A percentile compares a stretch with the other conserved stretches of the same genome.
Conservation (phyloP, 1,139 yeast species). For the Candida tunisiensis region DNA sequence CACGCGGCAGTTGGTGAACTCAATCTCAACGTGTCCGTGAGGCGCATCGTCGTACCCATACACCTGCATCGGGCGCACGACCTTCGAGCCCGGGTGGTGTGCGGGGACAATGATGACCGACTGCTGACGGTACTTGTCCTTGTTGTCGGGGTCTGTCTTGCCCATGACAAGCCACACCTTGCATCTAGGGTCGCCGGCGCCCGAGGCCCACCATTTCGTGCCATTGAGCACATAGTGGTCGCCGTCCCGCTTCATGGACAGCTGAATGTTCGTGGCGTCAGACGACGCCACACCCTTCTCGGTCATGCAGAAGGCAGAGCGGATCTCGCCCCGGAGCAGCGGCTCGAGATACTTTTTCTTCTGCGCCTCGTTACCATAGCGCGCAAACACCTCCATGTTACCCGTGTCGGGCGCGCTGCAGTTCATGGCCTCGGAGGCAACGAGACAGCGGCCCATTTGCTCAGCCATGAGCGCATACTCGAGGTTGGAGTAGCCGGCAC, state of each 20-base stretch:
- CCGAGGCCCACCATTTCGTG: slow-evolving; percentile 62
- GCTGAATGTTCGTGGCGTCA: slow-evolving; percentile 47
- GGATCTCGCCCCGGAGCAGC: slow-evolving; percentile 37
- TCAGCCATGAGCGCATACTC: slow-evolving; percentile 62
- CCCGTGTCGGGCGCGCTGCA: slow-evolving; percentile 64
- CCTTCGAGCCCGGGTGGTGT: slow-evolving; percentile 34
- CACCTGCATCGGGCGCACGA: slow-evolving; percentile 39
- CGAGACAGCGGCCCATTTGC: slow-evolving; percentile 39
- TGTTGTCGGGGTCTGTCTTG: slow-evolving; percentile 24
- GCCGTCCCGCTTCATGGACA: slow-evolving; percentile 28
- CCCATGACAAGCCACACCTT: slow-evolving; percentile 49
- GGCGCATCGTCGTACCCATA: slow-evolving; percentile 62
- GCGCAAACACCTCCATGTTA: slow-evolving; percentile 52
- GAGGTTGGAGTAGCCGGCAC: slow-evolving; percentile 47
- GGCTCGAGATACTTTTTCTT: slow-evolving; percentile 39
- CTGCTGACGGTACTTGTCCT: slow-evolving; percentile 33
- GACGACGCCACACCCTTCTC: slow-evolving; percentile 52
- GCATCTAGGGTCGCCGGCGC: slow-evolving; percentile 59
- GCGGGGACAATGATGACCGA: slow-evolving; percentile 44
- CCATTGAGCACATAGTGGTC: slow-evolving; percentile 46
- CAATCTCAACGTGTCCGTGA: slow-evolving; percentile 55
- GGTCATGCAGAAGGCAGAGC: slow-evolving; percentile 60
- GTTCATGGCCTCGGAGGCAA: slow-evolving; percentile 50
- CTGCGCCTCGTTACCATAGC: slow-evolving; percentile 37
- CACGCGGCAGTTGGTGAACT: slow-evolving; percentile 34